Conservation (phyloP, 495 filamentous ascomycete genomes). For the Xanthoparmelia taractica region DNA sequence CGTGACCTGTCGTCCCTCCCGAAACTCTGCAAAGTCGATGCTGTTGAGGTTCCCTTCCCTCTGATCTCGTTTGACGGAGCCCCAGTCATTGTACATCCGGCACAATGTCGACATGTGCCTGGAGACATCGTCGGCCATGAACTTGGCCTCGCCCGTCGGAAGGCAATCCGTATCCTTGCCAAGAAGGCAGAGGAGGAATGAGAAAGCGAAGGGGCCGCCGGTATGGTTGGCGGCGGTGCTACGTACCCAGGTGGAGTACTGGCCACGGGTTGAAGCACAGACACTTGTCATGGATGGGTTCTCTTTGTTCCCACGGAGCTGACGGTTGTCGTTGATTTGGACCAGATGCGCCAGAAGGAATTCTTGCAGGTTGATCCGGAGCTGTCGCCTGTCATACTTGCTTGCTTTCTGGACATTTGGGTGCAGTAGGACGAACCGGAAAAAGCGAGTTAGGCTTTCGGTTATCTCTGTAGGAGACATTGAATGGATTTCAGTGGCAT, state of each 20-base stretch:
- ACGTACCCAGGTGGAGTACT: slow-evolving; percentile 28
- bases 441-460: neutral
- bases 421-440: neutral
- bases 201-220: slow-evolving; percentile 33
- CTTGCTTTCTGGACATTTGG: slow-evolving; percentile 1
- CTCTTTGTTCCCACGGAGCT: no score
- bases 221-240: slow-evolving; percentile 33
- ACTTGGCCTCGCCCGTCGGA: slow-evolving; percentile 24
- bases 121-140: slow-evolving; percentile 28
- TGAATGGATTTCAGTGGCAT: slow-evolving; percentile 26
- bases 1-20: no score
- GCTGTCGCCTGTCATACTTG: neutral
- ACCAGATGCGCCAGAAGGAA: slow-evolving; percentile 29
- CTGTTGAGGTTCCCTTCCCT: slow-evolving; percentile 36
- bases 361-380: slow-evolving; percentile 19
- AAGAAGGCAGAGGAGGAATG: slow-evolving; percentile 32
- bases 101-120: slow-evolving; percentile 33
- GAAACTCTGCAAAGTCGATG: slow-evolving; percentile 35
- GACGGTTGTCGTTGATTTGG: slow-evolving; percentile 25
- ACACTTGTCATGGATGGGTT: no score
- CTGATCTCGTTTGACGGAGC: slow-evolving; percentile 29
- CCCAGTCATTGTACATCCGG: slow-evolving; percentile 39
- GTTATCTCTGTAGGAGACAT: slow-evolving; percentile 19
- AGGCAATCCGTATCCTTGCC: slow-evolving; percentile 15
- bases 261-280: no score